Percentiles rank a stretch among this genome's conserved stretches.
Evolutionary conservation across 139 green algal genomes (phyloP).

Genomic region (Bryopsis sp.): DNA sequence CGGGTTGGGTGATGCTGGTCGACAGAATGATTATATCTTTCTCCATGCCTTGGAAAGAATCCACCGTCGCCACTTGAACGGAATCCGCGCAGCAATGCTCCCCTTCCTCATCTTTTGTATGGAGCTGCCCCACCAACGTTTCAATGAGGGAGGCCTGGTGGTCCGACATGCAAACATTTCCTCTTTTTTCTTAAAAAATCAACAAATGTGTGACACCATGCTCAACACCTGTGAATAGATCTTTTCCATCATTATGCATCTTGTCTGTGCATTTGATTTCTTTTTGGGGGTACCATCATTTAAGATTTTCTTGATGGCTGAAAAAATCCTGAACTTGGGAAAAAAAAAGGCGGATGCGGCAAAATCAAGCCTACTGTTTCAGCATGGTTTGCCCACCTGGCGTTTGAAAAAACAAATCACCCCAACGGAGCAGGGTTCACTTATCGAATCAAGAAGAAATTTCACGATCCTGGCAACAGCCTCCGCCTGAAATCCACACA

Average conservation of each 20-base stretch:
- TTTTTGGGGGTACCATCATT: too few relatives aligned
- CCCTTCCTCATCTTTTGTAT: too few relatives aligned
- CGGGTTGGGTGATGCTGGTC: slow-evolving; percentile 38
- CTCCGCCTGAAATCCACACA: too few relatives aligned
- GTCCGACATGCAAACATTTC: not conserved
- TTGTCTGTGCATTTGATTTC: too few relatives aligned
- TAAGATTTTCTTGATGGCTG: too few relatives aligned
- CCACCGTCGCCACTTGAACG: slow-evolving; percentile 67
- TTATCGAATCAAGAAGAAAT: slow-evolving; percentile 14
- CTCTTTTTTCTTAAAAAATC: too few relatives aligned
- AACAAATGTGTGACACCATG: too few relatives aligned
- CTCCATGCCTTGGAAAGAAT: slow-evolving; percentile 79
- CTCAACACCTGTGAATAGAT: too few relatives aligned
- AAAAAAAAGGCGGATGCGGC: too few relatives aligned
- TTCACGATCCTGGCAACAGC: slow-evolving; percentile 5
- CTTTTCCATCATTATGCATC: too few relatives aligned
- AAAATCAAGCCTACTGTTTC: slow-evolving; percentile 7
- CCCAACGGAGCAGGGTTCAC: slow-evolving; percentile 30
- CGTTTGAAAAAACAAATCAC: slow-evolving; percentile 77
- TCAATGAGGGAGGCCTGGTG: not conserved
- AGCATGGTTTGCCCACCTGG: slow-evolving; percentile 34
- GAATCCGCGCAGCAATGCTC: not conserved
- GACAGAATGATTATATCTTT: slow-evolving; percentile 70
- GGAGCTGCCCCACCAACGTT: not conserved
- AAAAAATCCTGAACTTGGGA: too few relatives aligned